Evolutionary conservation across 108 stramenopile species (phyloP).

Genomic region (Nannochloropsis salina): DNA sequence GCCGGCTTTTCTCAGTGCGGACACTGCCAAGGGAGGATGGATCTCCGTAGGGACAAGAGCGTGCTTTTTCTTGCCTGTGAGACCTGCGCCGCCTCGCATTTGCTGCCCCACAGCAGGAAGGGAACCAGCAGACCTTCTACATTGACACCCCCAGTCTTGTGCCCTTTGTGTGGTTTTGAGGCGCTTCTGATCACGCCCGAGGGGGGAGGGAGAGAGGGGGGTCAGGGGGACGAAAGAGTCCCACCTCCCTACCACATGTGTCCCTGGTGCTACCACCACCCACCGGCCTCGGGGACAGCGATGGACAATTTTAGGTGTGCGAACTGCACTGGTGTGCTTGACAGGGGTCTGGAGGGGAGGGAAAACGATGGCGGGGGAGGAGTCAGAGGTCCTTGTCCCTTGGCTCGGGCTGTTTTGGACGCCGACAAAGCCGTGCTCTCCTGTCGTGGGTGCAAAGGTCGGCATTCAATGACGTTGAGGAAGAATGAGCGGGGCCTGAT

Average conservation of each 20-base stretch:
- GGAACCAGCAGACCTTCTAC: conserved; percentile 19
- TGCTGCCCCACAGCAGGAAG: conserved; percentile 21
- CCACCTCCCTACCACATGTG: conserved; percentile 31
- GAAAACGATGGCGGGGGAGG: neutral
- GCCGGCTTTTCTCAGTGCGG: conserved; percentile 34
- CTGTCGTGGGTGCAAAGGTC: neutral
- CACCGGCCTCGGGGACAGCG: conserved; percentile 9
- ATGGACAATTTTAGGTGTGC: neutral
- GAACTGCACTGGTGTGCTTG: neutral
- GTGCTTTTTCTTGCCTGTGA: neutral
- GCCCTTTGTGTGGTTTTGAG: conserved; percentile 40
- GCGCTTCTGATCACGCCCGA: neutral
- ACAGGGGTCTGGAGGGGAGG: neutral
- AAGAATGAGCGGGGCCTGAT: neutral
- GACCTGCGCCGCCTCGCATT: neutral
- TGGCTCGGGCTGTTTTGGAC: neutral
- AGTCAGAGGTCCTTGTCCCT: neutral
- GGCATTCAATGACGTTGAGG: neutral
- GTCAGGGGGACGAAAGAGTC: conserved; percentile 24
- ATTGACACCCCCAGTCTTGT: conserved; percentile 25
- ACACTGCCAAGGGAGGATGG: conserved; percentile 27
- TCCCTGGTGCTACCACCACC: conserved; percentile 40
- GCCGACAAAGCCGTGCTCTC: neutral
- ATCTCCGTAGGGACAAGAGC: conserved; percentile 23
- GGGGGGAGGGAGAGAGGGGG: neutral